Base-by-base conservation (phyloP, 108 stramenopile species). In the Chaetoceros muelleri region DNA sequence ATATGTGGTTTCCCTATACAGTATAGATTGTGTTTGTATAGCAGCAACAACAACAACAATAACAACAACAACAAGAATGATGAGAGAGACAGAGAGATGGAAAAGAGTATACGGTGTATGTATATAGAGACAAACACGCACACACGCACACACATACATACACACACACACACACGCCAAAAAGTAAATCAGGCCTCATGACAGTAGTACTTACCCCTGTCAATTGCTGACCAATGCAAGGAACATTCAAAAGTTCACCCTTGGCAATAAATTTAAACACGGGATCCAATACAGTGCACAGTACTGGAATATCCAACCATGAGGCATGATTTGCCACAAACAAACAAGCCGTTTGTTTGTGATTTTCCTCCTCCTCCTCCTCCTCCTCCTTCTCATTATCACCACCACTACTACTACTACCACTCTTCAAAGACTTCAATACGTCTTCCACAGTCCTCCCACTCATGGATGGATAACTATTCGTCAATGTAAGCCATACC, bases 261-360 rank as follows among this genome's bases (percentile, higher is more conserved):
- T 89, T 89, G 51, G 87, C 79, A 58, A 89, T 85, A 48, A 89
- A 89, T 63, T 89, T 89, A 58, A 89, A 89, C 13, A 82, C 81
- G 1, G 79, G 82, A 59, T 85, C 78, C 28, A 89, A 46, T 0
- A 76, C 78, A 2, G 77, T 79, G 52, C 87, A 89, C 7, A 89
- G 56, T 22, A 85, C 73, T 8, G 87, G 77, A 53, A 89, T 89
- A 49, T 89, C 87, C 55, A 89, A 56, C 79, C 81, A 89, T 5
- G 61, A 66, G 0, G 87, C 79, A 57, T 89, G 87, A 57, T 89
- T 89, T 20, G 87, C 87, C 16, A 89, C 87, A 63, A 69, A 84
- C 44, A 89, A 58, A 53, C 80, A 84, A n/a, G 80, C 75, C n/a
- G n/a, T n/a, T n/a, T n/a, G n/a, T n/a, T n/a, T 19, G 66, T 57